Conservation (phyloP, 2,329 filamentous ascomycete species). For the Tolypocladium cylindrosporum region DNA sequence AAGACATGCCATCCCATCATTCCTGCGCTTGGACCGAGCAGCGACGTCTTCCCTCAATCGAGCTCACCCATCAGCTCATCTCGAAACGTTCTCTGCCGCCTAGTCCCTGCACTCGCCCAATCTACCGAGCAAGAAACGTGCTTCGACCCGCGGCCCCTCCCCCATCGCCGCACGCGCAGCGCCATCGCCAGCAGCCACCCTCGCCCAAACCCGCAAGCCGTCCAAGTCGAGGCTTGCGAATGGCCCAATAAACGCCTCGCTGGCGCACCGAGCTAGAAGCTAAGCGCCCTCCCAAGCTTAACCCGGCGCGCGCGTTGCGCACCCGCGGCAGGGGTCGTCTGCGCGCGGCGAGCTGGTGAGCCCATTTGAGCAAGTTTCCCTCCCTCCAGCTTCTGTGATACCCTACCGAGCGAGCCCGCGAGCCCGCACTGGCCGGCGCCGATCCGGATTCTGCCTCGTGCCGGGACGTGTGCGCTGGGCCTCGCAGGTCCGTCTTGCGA, state of each 20-base stretch:
- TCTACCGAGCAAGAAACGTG: not conserved
- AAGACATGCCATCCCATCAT: not conserved
- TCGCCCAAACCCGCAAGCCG: too few species aligned
- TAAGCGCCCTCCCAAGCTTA: not conserved
- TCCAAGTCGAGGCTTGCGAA: not conserved
- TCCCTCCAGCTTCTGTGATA: too few species aligned
- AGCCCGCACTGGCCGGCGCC: too few species aligned
- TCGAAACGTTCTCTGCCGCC: not conserved
- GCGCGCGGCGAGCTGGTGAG: not conserved
- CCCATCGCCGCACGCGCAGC: not conserved
- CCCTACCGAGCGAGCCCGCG: too few species aligned
- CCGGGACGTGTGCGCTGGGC: not conserved
- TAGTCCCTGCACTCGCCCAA: not conserved
- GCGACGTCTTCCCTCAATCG: not conserved
- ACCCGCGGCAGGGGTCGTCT: not conserved
- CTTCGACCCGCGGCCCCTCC: not conserved
- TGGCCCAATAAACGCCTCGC: not conserved
- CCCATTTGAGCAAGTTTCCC: constrained; percentile 3
- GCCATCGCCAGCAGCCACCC: not conserved
- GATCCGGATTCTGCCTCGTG: not conserved
- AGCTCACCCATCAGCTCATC: not conserved
- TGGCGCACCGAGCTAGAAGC: not conserved
- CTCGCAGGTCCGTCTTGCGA: not conserved
- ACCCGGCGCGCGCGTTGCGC: not conserved
- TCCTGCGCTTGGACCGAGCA: not conserved